Base-by-base conservation (phyloP, 2,329 filamentous ascomycete species). In the Fusarium burgessii region DNA sequence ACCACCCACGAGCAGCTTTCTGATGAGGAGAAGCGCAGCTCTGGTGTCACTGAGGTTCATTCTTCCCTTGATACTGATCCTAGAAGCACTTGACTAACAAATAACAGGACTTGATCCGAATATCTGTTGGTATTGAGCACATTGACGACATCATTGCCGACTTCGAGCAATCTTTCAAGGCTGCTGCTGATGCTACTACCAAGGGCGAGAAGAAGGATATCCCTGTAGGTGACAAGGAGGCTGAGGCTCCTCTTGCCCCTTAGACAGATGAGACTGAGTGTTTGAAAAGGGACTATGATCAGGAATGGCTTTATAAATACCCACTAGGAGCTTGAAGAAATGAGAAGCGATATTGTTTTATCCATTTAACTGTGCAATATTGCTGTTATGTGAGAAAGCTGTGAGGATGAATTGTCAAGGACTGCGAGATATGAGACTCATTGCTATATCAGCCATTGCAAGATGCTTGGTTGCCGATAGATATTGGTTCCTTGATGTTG, bases 91-190 rank as follows among this genome's bases (percentile, higher is more conserved):
- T 70, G 29, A 62, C 54, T 32, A 15, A 32, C 20, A 9, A 14
- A 12, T 11, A 40, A 12, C 9, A 94, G 87, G 95, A 97, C 78
- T 90, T 95, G 41, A 97, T 98, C 81, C 93, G 95, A 70, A 96
- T 98, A 78, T 98, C 95, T 0, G 95, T 98, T 64, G 95, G 95
- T 56, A 97, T 92, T 2, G 95, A 98, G 84, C 94, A 98, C 81
- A 97, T 98, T 79, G 95, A 97, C 84, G 95, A 98, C 78, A 98
- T 98, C 77, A 96, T 97, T 78, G 92, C 91, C 75, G 95, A 98
- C 82, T 98, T 98, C 79, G 92, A 95, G 81, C 95, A 97, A 85
- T 93, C 93, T 0, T 97, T 98, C 82, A 87, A 89, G 78, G 86
- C 88, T 29, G 87, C 88, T 1, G 77, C 81, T 27, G 86, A 84